Evolutionary conservation across 371 early-diverging fungal genomes (phyloP).

Genomic region (Blastocladiella emersonii): DNA sequence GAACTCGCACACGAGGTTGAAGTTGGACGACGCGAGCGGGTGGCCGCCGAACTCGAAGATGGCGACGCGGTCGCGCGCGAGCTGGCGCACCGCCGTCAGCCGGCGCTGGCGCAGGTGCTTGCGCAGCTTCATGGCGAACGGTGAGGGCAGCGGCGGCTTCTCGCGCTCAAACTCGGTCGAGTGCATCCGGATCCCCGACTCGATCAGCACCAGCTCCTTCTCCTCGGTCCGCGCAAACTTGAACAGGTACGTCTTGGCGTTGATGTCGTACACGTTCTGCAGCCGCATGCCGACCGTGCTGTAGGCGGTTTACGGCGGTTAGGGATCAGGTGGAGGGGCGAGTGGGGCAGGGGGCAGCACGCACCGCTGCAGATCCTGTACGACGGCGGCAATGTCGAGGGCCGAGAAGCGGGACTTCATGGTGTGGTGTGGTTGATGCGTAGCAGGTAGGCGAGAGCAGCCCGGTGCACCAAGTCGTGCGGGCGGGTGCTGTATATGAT

Average conservation of each 20-base stretch:
- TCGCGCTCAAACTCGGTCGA: conserved; percentile 78
- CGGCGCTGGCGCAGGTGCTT: conserved; percentile 78
- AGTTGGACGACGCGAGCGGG: conserved; percentile 46
- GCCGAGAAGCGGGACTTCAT: conserved; percentile 62
- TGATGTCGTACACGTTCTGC: conserved; percentile 90
- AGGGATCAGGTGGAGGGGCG: neutral
- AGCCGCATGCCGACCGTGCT: conserved; percentile 70
- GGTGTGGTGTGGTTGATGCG: neutral
- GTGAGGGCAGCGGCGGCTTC: conserved; percentile 67
- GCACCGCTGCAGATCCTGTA: conserved; percentile 36
- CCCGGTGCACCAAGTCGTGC: too few relatives aligned
- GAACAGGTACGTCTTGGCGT: conserved; percentile 73
- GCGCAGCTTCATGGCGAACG: conserved; percentile 81
- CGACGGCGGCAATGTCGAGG: conserved; percentile 72
- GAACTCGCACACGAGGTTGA: conserved; percentile 87
- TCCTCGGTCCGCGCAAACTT: conserved; percentile 82
- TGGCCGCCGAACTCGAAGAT: conserved; percentile 74
- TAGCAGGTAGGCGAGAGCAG: too few relatives aligned
- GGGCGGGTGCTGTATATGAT: too few relatives aligned
- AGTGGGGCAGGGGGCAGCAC: neutral
- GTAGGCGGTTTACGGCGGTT: neutral
- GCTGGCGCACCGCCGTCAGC: conserved; percentile 63
- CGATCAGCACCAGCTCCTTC: conserved; percentile 80
- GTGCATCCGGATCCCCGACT: conserved; percentile 87
- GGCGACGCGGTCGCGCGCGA: conserved; percentile 83